Percentiles rank a stretch among this genome's conserved stretches.
phyloP scores from a whole-genome alignment of 257 asterid genomes.

The Solanum acaule region DNA sequence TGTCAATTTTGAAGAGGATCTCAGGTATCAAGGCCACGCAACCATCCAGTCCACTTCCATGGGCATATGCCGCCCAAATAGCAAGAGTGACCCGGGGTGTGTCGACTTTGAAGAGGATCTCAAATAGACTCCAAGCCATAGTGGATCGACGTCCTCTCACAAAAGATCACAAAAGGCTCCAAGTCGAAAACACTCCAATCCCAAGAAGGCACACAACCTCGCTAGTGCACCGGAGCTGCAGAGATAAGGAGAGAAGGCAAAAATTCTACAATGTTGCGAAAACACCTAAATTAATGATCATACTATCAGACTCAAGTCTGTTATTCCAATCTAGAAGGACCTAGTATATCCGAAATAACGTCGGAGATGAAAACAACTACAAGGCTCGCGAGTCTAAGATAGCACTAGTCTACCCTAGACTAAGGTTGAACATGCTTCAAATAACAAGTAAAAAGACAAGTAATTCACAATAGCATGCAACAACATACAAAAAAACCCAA shows the following conservation, averaged over 20 bases:
- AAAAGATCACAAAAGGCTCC: neutral
- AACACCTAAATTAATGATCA: no score
- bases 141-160: no score
- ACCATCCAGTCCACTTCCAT: neutral
- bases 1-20: neutral
- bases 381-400: neutral
- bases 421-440: neutral
- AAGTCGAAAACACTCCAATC: no score
- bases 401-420: neutral
- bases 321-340: no score
- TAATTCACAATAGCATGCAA: neutral
- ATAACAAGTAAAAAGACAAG: no score
- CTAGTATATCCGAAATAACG: neutral
- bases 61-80: no score
- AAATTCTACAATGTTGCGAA: no score
- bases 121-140: no score
- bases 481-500: neutral
- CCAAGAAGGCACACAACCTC: neutral
- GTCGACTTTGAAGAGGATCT: no score
- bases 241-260: neutral
- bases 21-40: neutral
- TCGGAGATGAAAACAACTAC: neutral
- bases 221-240: fast-evolving
- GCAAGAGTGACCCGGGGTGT: neutral
- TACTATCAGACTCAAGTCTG: neutral